Base-by-base conservation (phyloP, 495 filamentous ascomycete species). In the Aspergillus haitiensis region DNA sequence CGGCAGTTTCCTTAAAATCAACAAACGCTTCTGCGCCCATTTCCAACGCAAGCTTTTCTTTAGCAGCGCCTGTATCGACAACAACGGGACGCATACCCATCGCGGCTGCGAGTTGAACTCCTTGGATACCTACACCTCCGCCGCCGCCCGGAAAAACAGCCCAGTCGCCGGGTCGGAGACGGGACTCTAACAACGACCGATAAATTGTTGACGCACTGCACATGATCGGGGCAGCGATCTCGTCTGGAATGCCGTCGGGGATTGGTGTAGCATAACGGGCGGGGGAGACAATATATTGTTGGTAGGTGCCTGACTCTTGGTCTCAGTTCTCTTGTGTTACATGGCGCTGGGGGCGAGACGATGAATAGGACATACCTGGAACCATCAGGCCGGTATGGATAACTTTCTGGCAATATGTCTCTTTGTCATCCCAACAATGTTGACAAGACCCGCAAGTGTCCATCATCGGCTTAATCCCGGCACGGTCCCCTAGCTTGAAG, bases 231-330 rank as follows among this genome's bases (percentile, higher is more conserved):
- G 84, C 86, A 5, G 85, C 86, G 16, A 83, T 64, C 46, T 81
- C 82, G 21, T 81, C 81, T 1, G 73, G 72, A n/a, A 88, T 70
- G 6, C 69, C 75, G 12, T 86, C 85, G 5, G 87, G 86, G 61
- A 89, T 86, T 3, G 83, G 85, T 0, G 86, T 86, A 3, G 87
- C 84, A 60, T 88, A 85, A 51, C 80, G 81, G 0, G 84, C 84
- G 7, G 84, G 81, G 0, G 79, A 80, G 16, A 86, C 67, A n/a
- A 83, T 79, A 58, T 88, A 90, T 67, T 88, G 83, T 69, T 87
- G 85, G 65, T 88, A 90, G 0, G 85, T 89, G 0, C 86, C 86
- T 69, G 37, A 11, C 7, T 55, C 47, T 56, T 46, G 49, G 50
- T 39, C 33, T 42, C 27, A 8, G 10, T 42, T 12, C 11, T 18